Percentiles rank a stretch among this genome's conserved stretches.
phyloP scores from a whole-genome alignment of 495 filamentous ascomycete species.

The Pseudoneurospora amorphoporcata region DNA sequence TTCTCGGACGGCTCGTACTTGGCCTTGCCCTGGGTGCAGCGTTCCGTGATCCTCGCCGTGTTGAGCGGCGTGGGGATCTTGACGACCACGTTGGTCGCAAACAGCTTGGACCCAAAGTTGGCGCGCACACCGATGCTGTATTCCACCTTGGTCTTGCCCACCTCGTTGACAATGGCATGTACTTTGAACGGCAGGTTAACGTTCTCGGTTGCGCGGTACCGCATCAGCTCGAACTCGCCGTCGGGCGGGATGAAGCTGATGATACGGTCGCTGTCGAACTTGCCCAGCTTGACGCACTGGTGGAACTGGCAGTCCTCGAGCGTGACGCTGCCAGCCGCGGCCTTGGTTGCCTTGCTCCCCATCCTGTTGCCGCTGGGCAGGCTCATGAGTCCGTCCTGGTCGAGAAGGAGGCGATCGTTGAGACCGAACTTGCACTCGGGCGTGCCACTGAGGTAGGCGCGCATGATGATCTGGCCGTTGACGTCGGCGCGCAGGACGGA shows the following conservation, averaged over 20 bases:
- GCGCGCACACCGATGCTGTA: constrained; percentile 96
- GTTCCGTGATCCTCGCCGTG: constrained; percentile 88
- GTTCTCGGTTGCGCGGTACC: constrained; percentile 98
- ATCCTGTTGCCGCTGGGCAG: constrained; percentile 59
- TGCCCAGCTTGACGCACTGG: constrained; percentile 95
- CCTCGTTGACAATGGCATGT: constrained; percentile 95
- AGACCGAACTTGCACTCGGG: constrained; percentile 99
- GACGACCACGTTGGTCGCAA: constrained; percentile 95
- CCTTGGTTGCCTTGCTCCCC: constrained; percentile 81
- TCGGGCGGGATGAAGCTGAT: constrained; percentile 97
- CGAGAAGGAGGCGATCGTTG: constrained; percentile 88
- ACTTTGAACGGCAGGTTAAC: constrained; percentile 99
- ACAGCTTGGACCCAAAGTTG: constrained; percentile 93
- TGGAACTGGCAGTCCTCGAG: constrained; percentile 99
- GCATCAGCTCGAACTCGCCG: constrained; percentile 98
- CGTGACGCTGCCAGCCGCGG: constrained; percentile 90
- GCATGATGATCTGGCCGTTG: constrained; percentile 97
- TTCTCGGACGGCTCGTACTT: constrained; percentile 98
- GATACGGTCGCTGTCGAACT: constrained; percentile 94
- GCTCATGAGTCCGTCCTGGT: constrained; percentile 57
- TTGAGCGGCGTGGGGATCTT: constrained; percentile 94
- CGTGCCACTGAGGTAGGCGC: constrained; percentile 90
- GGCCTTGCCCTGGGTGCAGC: constrained; percentile 88
- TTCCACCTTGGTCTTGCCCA: constrained; percentile 95
- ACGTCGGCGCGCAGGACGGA: constrained; percentile 95